Conservation (phyloP, 345 rosid genomes). For the Ceriops zippeliana region DNA sequence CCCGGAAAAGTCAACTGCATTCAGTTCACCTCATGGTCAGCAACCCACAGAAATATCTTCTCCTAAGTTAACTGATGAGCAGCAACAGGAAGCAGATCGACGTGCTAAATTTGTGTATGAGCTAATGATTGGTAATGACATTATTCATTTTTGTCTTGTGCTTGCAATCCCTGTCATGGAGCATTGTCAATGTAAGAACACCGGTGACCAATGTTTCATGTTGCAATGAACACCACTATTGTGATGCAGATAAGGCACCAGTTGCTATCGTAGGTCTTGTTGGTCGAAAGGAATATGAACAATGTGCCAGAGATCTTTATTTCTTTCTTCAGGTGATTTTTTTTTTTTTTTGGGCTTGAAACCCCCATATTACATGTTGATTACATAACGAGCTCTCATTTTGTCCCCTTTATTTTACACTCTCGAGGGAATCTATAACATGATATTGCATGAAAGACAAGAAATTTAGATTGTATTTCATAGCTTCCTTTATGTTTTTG, state of each 20-base stretch:
- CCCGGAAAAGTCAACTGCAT: constrained; percentile 7
- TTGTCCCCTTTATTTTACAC: neutral
- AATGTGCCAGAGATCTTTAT: constrained; percentile 85
- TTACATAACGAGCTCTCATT: neutral
- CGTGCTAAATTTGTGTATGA: constrained; percentile 87
- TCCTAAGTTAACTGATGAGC: constrained; percentile 49
- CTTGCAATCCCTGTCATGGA: constrained; percentile 6
- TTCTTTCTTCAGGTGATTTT: constrained; percentile 83
- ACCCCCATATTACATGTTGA: neutral
- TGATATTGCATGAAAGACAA: no score
- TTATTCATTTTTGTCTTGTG: neutral
- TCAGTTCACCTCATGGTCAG: constrained; percentile 25
- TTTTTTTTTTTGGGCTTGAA: neutral
- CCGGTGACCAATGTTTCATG: neutral
- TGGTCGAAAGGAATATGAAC: constrained; percentile 91
- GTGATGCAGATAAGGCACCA: constrained; percentile 77
- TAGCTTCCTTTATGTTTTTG: no score
- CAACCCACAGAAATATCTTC: constrained; percentile 41
- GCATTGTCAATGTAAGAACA: neutral
- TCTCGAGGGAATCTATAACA: neutral
- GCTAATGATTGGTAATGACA: constrained; percentile 74
- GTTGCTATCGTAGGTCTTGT: constrained; percentile 73
- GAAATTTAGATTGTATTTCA: no score
- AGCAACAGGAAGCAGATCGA: constrained; percentile 65
- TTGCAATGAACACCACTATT: neutral